Evolutionary conservation across 495 filamentous ascomycete species (phyloP), one percentile per base, ranked within the genome.

Genomic region (Podospora bellae-mahoneyi): DNA sequence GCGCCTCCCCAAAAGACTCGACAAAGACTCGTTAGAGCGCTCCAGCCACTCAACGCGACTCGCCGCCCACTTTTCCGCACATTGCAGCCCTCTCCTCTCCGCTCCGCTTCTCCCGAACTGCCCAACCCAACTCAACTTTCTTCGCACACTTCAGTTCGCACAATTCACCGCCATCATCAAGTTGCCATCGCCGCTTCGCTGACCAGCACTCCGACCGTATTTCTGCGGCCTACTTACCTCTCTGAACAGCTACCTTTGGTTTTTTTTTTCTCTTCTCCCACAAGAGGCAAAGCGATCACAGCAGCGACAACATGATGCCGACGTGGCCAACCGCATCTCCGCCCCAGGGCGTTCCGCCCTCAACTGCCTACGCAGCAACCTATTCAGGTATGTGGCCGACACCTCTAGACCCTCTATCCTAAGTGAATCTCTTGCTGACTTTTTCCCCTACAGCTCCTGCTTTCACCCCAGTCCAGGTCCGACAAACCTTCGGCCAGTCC

Each of bases 391-490:
- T 64, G 74, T 69, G 20, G 56, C 13, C 20, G 20, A 44, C 61
- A 57, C 53, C 39, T 64, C 23, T 26, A 26, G 20, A 5, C 23
- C 18, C 26, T 16, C 34, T 26, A 16, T 5, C 62, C 16, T 62
- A 28, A 26, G n/a, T 28, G 9, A 27, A 65, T 48, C 60, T 20
- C 5, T 57, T 1, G 76, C 75, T 72, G 61, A 75, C 65, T n/a
- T 27, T 20, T 20, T 13, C 13, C 48, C 66, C 71, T 53, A 39
- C 64, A 79, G 81, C 72, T 55, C 69, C 82, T 34, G 83, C 85
- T 34, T 89, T 82, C 74, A 85, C 81, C 39, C 67, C 86, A 62
- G 84, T 88, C 30, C 75, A 76, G 28, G 78, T 82, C 65, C 81
- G 82, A 70, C 78, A 78, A 72, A 74, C 71, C 19, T 84, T 84